Base-by-base conservation (phyloP, 2,329 filamentous ascomycete species). In the Cyphellophora europaea region DNA sequence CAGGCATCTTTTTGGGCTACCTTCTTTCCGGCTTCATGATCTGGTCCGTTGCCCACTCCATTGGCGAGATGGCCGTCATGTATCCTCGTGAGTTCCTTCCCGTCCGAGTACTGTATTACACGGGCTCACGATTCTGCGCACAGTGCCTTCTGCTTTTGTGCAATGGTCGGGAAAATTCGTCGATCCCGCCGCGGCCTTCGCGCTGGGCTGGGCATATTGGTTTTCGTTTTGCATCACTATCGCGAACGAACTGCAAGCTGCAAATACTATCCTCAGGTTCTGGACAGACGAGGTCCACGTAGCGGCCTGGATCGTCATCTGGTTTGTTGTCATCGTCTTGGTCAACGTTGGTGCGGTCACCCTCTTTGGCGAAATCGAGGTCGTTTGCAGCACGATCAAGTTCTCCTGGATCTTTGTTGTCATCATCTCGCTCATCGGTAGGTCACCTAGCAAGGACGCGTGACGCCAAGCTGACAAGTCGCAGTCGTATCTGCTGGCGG, bases 161-260 rank as follows among this genome's bases (percentile, higher is more conserved):
- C 79, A 85, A 5, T 95, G 88, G 62, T 91, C 87, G 11, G 93
- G 85, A 17, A 77, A 89, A 11, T 95, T 96, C 52, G 61, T 96
- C 13, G 87, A 95, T 53, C 89, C 88, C 1, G 87, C 43, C 16
- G 48, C 48, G 59, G 61, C 58, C 3, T 63, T 64, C 34, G 61
- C 61, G 15, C 57, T 63, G 49, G 61, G 60, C n/a, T 64, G 60
- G 61, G 57, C 62, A 25, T 37, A 46, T 30, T 83, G 82, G 5
- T 58, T 93, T 43, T 79, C 86, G 56, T 93, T 86, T 86, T 69
- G 88, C 2, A 72, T 84, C 27, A 76, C 87, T 0, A 57, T 93
- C 17, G 85, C 86, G 0, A 69, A 93, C 29, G 86, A 93, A 55
- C 77, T 93, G 33, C 82, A 87, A 37, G 81, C 82, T 3, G 84